Evolutionary conservation across 257 asterid genomes (phyloP), one percentile per base, ranked within the genome.

Genomic region (Solanum neorickii): DNA sequence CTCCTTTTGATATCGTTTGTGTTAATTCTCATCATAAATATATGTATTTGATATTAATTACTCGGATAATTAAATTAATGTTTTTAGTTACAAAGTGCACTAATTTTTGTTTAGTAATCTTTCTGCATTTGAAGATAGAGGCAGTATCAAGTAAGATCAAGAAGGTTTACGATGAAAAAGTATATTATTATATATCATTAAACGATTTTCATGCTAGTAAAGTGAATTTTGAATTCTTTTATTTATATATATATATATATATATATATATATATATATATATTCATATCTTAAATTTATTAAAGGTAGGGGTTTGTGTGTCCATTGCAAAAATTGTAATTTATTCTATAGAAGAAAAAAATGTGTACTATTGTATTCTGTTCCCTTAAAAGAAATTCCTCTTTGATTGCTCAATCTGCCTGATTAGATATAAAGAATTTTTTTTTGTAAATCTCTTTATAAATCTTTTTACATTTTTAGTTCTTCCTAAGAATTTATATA

Each of bases 241-340:
- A 3, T 21, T 2, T 9, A 3, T 1, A 12, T 59, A 23, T 59
- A 1, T 8, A 3, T 1, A 0, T 1, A 0, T 59, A 21, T 60
- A 29, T 29, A 29, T 29, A 29, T 29, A 29, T 29, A 12, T 59
- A 23, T 60, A 1, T 60, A 21, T 9, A 21, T 6, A 21, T 60
- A 60, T 21, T 59, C 27, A 59, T 59, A 60, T 60, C 12, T 60
- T 60, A 21, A 21, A 21, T 60, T 33, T 33, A 33, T 33, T 33
- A 33, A 60, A 60, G 29, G 13, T 23, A 9, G 25, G 69, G 69
- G 29, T 60, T 60, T 60, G 29, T 60, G 68, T 11, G 29, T n/a
- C 70, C n/a, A 62, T 62, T 62, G 31, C 31, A n/a, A 62, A 62
- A 62, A n/a, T 62, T 62, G 29, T n/a, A 10, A n/a, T 62, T 5